A percentile compares a stretch with the other conserved stretches of the same genome.
phyloP scores from a whole-genome alignment of 2,329 filamentous ascomycete species.

The Stemphylium lycopersici region DNA sequence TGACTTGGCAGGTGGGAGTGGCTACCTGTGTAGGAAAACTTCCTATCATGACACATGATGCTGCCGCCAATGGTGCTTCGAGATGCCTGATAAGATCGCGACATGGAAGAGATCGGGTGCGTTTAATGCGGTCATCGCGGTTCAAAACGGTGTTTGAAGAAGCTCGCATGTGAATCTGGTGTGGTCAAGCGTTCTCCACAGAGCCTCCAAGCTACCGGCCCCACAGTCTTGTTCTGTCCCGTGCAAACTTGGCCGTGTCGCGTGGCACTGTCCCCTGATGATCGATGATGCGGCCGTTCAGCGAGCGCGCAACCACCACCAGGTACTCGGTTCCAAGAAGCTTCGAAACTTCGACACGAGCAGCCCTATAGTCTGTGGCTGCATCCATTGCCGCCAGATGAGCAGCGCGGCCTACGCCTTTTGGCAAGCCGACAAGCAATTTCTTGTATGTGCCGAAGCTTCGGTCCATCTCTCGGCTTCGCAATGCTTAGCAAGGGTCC shows the following conservation, averaged over 20 bases:
- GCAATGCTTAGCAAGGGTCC: conserved; percentile 2
- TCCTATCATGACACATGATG: neutral
- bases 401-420: conserved; percentile 9
- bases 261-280: conserved; percentile 2
- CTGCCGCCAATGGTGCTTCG: neutral
- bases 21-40: neutral
- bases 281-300: neutral
- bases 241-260: conserved; percentile 3
- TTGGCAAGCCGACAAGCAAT: conserved; percentile 15
- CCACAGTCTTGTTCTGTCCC: conserved; percentile 4
- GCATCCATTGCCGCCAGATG: neutral
- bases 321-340: neutral
- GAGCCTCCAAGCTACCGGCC: conserved; percentile 1
- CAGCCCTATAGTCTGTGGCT: neutral
- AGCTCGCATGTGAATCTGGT: neutral
- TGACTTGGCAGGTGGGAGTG: neutral
- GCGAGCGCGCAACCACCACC: neutral
- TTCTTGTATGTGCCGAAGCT: conserved; percentile 4
- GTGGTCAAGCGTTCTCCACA: conserved; percentile 7
- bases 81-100: neutral
- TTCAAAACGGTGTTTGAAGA: neutral
- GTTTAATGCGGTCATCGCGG: neutral
- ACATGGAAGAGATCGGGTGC: neutral
- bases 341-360: conserved; percentile 2
- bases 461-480: conserved; percentile 9